Conservation (phyloP, 1,284 basidiomycete species). For the Thelephora terrestris region DNA sequence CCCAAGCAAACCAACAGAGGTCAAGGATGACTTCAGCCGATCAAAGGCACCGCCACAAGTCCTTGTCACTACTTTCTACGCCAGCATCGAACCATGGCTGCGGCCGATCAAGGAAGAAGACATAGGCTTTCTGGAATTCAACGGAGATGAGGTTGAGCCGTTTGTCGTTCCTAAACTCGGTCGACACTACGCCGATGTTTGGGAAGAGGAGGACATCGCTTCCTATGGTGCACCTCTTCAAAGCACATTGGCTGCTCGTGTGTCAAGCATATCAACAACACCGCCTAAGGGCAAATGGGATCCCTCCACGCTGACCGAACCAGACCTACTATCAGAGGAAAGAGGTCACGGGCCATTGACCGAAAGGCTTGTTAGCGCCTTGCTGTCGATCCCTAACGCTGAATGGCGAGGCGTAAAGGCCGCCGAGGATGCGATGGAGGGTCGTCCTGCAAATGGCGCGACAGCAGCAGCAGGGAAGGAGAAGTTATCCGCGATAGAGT, state of each 20-base stretch:
- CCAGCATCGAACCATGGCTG: slow-evolving; percentile 79
- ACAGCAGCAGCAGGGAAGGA: slow-evolving; percentile 63
- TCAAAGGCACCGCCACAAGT: slow-evolving; percentile 63
- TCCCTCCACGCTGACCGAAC: slow-evolving; percentile 57
- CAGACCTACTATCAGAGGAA: slow-evolving; percentile 55
- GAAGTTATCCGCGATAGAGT: slow-evolving; percentile 59
- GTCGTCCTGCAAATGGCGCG: slow-evolving; percentile 61
- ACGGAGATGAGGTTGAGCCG: slow-evolving; percentile 80
- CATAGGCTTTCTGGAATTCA: slow-evolving; percentile 79
- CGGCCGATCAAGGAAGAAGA: slow-evolving; percentile 85
- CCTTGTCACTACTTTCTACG: slow-evolving; percentile 66
- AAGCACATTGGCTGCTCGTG: slow-evolving; percentile 26
- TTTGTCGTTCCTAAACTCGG: slow-evolving; percentile 84
- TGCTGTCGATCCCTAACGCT: slow-evolving; percentile 58
- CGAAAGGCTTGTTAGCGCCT: slow-evolving; percentile 70
- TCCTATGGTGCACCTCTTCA: slow-evolving; percentile 35
- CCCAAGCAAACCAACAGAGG: slow-evolving; percentile 73
- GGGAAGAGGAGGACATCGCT: slow-evolving; percentile 83
- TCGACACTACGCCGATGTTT: slow-evolving; percentile 79
- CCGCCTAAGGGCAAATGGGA: slow-evolving; percentile 57
- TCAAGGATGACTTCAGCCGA: slow-evolving; percentile 81
- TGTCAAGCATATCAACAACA: slow-evolving; percentile 23
- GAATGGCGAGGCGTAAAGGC: slow-evolving; percentile 70
- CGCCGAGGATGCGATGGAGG: slow-evolving; percentile 76
- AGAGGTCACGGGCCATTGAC: slow-evolving; percentile 71